phyloP scores from a whole-genome alignment of 495 filamentous ascomycete genomes.

The Darksidea phi region DNA sequence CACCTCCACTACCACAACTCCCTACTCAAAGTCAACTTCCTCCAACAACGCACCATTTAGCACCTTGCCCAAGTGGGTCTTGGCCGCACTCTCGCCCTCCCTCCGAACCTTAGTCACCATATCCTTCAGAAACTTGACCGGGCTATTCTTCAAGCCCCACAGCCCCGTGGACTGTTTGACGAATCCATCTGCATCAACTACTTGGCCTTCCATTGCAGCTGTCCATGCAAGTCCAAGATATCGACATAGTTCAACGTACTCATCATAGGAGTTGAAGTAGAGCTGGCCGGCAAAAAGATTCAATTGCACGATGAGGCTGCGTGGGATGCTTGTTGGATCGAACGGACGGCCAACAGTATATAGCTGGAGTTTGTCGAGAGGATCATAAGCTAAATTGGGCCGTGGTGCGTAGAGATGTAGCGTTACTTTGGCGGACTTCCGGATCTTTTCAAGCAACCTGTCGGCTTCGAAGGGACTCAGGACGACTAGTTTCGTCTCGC shows the following conservation, averaged over 20 bases:
- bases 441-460: constrained; percentile 48
- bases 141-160: constrained; percentile 45
- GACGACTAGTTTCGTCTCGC: constrained; percentile 47
- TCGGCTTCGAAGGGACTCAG: constrained; percentile 66
- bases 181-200: constrained; percentile 47
- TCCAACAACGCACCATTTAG: constrained; percentile 49
- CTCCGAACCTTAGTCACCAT: constrained; percentile 54
- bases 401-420: constrained; percentile 63
- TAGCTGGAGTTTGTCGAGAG: constrained; percentile 21
- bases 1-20: not conserved
- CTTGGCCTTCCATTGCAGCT: constrained; percentile 36
- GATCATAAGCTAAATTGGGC: constrained; percentile 36
- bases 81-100: constrained; percentile 51
- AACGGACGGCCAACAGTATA: constrained; percentile 7
- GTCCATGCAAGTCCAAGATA: constrained; percentile 52
- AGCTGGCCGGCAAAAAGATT: constrained; percentile 69
- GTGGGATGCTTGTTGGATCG: not conserved
- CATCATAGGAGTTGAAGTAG: constrained; percentile 54
- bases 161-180: constrained; percentile 39
- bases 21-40: constrained; percentile 38
- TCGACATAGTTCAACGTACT: constrained; percentile 55
- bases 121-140: constrained; percentile 53
- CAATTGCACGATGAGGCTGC: constrained; percentile 38
- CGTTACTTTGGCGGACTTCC: constrained; percentile 38
- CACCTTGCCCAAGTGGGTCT: constrained; percentile 58